These are phyloP conservation scores for Tricholoma saponaceum DNA, from an alignment of 768 basidiomycete genomes.

Conservation along the genomic window DNA sequence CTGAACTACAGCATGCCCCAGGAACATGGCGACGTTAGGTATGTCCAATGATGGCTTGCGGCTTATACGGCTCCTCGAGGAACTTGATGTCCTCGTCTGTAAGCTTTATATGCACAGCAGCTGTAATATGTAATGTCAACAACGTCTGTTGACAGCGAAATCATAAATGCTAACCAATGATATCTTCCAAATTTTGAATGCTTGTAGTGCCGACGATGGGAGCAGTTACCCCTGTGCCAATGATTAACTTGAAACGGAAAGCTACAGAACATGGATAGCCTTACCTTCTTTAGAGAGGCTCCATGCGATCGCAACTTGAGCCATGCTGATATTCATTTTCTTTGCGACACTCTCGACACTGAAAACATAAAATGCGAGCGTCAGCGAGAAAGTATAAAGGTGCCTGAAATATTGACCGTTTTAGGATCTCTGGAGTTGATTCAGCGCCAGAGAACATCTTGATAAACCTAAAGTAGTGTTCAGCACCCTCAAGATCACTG, in stretches of 20 bases:
- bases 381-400: conserved; percentile 2
- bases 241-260: neutral
- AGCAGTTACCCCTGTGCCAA: conserved; percentile 40
- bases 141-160: neutral
- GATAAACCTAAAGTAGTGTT: conserved; percentile 13
- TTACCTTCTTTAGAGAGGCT: conserved; percentile 36
- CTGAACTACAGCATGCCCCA: no score
- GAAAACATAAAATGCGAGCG: neutral
- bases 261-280: neutral
- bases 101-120: conserved; percentile 43
- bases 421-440: conserved; percentile 32
- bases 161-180: conserved; percentile 34
- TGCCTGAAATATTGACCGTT: conserved; percentile 26
- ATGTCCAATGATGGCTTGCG: conserved; percentile 44
- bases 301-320: conserved; percentile 55
- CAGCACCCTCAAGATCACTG: neutral
- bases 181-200: conserved; percentile 46
- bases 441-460: conserved; percentile 18
- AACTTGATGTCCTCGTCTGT: conserved; percentile 53
- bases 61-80: conserved; percentile 51
- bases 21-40: conserved; percentile 10
- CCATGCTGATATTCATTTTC: conserved; percentile 49
- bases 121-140: conserved; percentile 16
- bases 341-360: conserved; percentile 45
- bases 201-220: conserved; percentile 58